Conservation (phyloP, 2,329 filamentous ascomycete species). For the Penicillium palitans region DNA sequence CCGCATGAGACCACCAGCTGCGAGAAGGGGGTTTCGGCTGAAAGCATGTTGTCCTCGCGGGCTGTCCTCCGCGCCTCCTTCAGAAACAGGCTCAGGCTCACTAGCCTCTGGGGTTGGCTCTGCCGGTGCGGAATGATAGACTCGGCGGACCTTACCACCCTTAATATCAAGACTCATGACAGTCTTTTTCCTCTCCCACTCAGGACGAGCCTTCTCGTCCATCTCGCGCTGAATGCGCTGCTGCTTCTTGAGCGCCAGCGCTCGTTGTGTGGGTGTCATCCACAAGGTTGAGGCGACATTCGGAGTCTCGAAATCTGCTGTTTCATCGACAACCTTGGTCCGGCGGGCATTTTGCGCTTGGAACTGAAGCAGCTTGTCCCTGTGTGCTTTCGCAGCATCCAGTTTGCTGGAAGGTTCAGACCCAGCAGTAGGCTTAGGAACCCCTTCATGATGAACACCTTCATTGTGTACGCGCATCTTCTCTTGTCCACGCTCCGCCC, state of each 20-base stretch:
- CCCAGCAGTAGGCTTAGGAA: conserved; percentile 28
- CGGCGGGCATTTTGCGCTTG: conserved; percentile 82
- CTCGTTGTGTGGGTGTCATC: conserved; percentile 80
- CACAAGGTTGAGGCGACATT: conserved; percentile 68
- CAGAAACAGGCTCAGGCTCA: conserved; percentile 19
- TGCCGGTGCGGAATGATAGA: conserved; percentile 38
- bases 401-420: conserved; percentile 54
- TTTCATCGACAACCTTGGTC: conserved; percentile 85
- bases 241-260: conserved; percentile 78
- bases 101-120: conserved; percentile 23
- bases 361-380: conserved; percentile 77
- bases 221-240: conserved; percentile 80
- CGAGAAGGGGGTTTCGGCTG: conserved; percentile 47
- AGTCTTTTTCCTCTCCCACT: conserved; percentile 84
- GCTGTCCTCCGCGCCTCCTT: conserved; percentile 13
- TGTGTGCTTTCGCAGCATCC: conserved; percentile 70
- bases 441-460: conserved; percentile 39
- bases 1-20: conserved; percentile 45
- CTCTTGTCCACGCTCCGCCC: conserved; percentile 82
- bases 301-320: conserved; percentile 69
- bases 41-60: conserved; percentile 37
- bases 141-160: conserved; percentile 71
- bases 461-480: conserved; percentile 78
- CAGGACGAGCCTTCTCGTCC: conserved; percentile 80
- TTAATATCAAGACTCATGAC: conserved; percentile 83